Evolutionary conservation across 306 rosid genomes (phyloP), one percentile per base, ranked within the genome.

Genomic region (Arachis hypogaea): DNA sequence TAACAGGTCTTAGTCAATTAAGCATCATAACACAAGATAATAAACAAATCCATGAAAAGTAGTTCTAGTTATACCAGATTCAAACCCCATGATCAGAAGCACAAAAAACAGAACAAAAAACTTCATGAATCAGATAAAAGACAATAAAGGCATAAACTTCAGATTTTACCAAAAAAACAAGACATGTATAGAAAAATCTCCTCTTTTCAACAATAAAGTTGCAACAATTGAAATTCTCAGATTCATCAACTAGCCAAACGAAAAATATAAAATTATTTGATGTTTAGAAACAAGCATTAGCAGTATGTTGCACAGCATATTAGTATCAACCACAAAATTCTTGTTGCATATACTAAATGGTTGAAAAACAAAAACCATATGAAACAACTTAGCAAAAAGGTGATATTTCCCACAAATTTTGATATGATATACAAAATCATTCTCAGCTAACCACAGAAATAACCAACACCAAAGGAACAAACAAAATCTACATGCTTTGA

Each of bases 31-130:
- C 45, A 69, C 45, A 9, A 70, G 46, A 72, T 22, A 65, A 62
- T 63, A 59, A 77, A 62, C 58, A 71, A 29, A 60, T 10, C n/a
- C n/a, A 16, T 6, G 22, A 49, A 71, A 58, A 54, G 11, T 28
- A 66, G 63, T 73, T 58, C 67, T 66, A 61, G 40, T 40, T 55
- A 58, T 62, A 47, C 47, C 4, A 77, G 57, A 64, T 63, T 75
- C 41, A 50, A 43, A 64, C 59, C 73, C 57, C 67, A 81, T 10
- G 59, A 66, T 33, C 38, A 33, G 38, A 33, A 33, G 38, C 38
- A 33, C 38, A 33, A 33, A 42, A 43, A n/a, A 63, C 49, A 33
- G 51, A 14, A 46, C 36, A 62, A 3, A 10, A 56, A 36, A 68
- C 52, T 44, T 7, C 3, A 63, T 18, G 47, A 40, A 41, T 5